A percentile compares a stretch with the other conserved stretches of the same genome.
These are phyloP conservation scores for Saccharomycopsis sp. DNA, from an alignment of 805 yeast genomes.

Conservation along the genomic window DNA sequence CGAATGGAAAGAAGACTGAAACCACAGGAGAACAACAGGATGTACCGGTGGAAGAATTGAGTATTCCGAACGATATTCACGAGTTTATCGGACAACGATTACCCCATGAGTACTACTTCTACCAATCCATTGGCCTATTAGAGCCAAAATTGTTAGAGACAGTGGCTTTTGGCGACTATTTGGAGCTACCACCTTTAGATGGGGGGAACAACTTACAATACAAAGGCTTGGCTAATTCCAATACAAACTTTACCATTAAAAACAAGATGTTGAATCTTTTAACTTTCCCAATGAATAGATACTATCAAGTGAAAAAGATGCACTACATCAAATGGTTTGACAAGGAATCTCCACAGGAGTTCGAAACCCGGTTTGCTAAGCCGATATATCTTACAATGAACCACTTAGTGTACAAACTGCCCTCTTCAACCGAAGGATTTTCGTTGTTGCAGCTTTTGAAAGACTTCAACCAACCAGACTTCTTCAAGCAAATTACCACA, in stretches of 20 bases:
- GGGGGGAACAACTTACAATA: conserved; percentile 54
- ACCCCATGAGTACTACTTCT: conserved; percentile 80
- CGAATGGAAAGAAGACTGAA: conserved; percentile 17
- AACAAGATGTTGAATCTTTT: conserved; percentile 61
- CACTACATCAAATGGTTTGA: conserved; percentile 52
- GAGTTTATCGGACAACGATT: conserved; percentile 77
- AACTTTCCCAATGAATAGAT: conserved; percentile 71
- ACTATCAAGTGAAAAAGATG: conserved; percentile 70
- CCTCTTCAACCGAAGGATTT: conserved; percentile 23
- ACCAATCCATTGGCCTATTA: conserved; percentile 70
- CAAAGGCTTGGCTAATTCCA: conserved; percentile 43
- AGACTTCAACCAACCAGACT: conserved; percentile 16
- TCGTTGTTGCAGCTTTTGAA: conserved; percentile 26
- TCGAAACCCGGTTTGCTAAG: conserved; percentile 46
- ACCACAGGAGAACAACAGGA: conserved; percentile 23
- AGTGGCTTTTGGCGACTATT: conserved; percentile 54
- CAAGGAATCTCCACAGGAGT: conserved; percentile 38
- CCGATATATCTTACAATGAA: conserved; percentile 31
- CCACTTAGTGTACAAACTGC: conserved; percentile 21
- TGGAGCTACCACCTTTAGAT: conserved; percentile 62
- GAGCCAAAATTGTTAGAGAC: conserved; percentile 60
- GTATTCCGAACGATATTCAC: conserved; percentile 73
- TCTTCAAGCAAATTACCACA: conserved; percentile 28
- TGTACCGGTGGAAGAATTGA: conserved; percentile 12
- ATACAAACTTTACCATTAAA: conserved; percentile 39